phyloP scores from a whole-genome alignment of 2,329 filamentous ascomycete species.

The Curvularia hawaiiensis region DNA sequence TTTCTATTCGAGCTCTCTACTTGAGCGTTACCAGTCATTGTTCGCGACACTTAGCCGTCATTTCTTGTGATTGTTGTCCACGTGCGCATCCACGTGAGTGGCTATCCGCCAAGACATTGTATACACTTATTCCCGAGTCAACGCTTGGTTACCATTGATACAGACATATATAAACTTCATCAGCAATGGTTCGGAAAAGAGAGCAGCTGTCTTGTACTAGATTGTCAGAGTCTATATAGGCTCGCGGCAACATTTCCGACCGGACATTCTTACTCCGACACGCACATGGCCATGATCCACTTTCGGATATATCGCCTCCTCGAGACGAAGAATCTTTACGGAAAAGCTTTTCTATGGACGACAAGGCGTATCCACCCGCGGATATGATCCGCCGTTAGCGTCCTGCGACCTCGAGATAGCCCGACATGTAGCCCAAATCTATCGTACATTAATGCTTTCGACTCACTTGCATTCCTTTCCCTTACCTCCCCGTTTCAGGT shows the following conservation, averaged over 20 bases:
- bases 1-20: slow-evolving; percentile 8
- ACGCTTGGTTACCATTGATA: slow-evolving; percentile 1
- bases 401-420: slow-evolving; percentile 20
- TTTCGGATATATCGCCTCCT: slow-evolving; percentile 29
- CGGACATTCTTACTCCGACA: slow-evolving; percentile 19
- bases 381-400: slow-evolving; percentile 15
- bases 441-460: slow-evolving; percentile 14
- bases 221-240: background rate
- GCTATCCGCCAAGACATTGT: slow-evolving; percentile 10
- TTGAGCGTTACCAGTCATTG: slow-evolving; percentile 4
- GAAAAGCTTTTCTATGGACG: slow-evolving; percentile 34
- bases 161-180: background rate
- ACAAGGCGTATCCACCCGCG: slow-evolving; percentile 21
- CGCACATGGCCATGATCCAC: slow-evolving; percentile 26
- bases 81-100: slow-evolving; percentile 11
- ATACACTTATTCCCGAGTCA: slow-evolving; percentile 13
- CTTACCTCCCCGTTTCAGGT: background rate
- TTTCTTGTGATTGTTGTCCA: slow-evolving; percentile 6
- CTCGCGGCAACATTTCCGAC: slow-evolving; percentile 4
- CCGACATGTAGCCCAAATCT: slow-evolving; percentile 19
- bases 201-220: background rate
- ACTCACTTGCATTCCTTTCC: slow-evolving; percentile 10
- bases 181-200: background rate
- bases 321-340: slow-evolving; percentile 32
- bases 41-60: background rate